Evolutionary conservation across 768 basidiomycete species (phyloP).

Genomic region (Mycena kentingensis): DNA sequence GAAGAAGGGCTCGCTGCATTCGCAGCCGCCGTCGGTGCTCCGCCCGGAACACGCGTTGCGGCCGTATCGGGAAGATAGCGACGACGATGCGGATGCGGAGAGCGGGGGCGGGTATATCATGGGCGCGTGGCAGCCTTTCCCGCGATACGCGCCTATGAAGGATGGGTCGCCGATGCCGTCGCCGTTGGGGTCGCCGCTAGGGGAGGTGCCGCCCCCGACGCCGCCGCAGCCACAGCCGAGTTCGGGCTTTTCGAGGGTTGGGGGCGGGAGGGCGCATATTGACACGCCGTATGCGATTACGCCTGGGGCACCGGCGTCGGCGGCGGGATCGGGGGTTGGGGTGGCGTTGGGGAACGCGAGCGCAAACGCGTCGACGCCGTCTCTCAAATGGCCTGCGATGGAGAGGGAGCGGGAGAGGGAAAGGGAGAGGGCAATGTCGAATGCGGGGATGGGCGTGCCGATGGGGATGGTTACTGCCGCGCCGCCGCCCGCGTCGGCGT

Average conservation of each 20-base stretch:
- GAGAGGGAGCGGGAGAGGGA: constrained; percentile 45
- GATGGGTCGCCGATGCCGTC: constrained; percentile 33
- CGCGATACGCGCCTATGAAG: constrained; percentile 50
- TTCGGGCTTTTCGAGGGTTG: constrained; percentile 83
- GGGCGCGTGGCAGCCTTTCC: constrained; percentile 89
- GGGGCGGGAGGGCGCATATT: constrained; percentile 85
- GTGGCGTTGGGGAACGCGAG: not conserved
- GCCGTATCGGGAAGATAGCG: constrained; percentile 77
- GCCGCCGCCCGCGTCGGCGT: no score
- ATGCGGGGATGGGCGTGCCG: constrained; percentile 14
- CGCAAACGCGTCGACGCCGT: constrained; percentile 14
- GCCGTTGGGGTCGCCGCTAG: constrained; percentile 5
- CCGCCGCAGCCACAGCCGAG: constrained; percentile 27
- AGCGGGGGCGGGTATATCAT: constrained; percentile 84
- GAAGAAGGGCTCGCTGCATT: constrained; percentile 54
- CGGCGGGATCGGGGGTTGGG: constrained; percentile 14
- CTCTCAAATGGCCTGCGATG: constrained; percentile 26
- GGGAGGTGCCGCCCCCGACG: not conserved
- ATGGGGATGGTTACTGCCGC: not conserved
- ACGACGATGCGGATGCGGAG: no score
- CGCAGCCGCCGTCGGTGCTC: constrained; percentile 69
- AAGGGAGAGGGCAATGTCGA: constrained; percentile 28
- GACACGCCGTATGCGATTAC: constrained; percentile 83
- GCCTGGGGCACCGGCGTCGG: constrained; percentile 42
- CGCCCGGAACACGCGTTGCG: constrained; percentile 77